phyloP scores from a whole-genome alignment of 176 grass and related monocot genomes.

The Aegilops sharonensis region DNA sequence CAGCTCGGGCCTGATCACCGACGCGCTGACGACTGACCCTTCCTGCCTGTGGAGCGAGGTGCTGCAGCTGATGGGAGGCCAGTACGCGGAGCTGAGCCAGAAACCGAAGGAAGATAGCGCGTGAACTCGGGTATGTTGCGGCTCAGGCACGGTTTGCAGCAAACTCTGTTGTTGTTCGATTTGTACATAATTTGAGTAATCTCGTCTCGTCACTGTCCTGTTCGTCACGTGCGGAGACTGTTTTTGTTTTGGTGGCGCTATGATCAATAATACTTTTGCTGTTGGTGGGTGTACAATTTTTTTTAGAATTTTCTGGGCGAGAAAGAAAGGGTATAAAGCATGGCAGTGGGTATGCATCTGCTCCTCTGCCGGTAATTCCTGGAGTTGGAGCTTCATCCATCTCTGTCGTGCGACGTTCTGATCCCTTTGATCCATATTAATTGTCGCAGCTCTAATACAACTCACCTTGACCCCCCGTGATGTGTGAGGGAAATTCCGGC shows the following conservation, averaged over 20 bases:
- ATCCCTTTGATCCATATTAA: too few species aligned
- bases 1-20: constrained; percentile 59
- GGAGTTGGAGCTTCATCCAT: background rate
- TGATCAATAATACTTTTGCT: constrained; percentile 1
- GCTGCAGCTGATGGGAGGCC: constrained; percentile 79
- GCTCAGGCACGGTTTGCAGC: background rate
- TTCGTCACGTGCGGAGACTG: background rate
- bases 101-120: constrained; percentile 64
- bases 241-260: background rate
- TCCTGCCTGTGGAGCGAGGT: constrained; percentile 74
- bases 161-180: background rate
- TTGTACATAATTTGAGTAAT: constrained; percentile 51
- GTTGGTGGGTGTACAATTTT: background rate
- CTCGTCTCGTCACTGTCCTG: background rate
- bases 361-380: background rate
- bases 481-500: background rate
- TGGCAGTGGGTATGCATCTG: background rate
- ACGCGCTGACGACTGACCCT: constrained; percentile 22
- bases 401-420: background rate
- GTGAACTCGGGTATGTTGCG: background rate
- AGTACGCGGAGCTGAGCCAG: constrained; percentile 73
- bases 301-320: background rate
- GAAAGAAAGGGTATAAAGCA: background rate
- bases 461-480: background rate
- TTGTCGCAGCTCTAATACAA: too few species aligned